Evolutionary conservation across 345 rosid species (phyloP).

Genomic region (Nephelium lappaceum): DNA sequence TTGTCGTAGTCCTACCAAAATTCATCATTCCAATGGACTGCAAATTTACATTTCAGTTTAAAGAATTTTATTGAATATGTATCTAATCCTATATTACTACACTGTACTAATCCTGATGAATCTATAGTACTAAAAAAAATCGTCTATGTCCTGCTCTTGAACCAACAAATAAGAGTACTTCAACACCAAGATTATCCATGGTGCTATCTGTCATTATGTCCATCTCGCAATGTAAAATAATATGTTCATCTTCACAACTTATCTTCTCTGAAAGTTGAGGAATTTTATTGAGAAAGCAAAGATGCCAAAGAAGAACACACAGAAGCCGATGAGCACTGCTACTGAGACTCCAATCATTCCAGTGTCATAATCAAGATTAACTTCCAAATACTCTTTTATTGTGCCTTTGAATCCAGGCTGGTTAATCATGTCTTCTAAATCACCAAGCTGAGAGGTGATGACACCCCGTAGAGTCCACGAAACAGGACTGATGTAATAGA

Average conservation of each 20-base stretch:
- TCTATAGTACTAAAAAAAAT: no score
- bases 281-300: constrained; percentile 31
- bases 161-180: no score
- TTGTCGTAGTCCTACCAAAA: no score
- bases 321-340: constrained; percentile 39
- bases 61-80: no score
- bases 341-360: constrained; percentile 21
- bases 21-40: no score
- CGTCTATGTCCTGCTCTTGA: no score
- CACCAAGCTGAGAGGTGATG: constrained; percentile 75
- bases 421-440: constrained; percentile 30
- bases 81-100: no score
- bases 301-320: constrained; percentile 57
- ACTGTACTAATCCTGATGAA: no score
- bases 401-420: constrained; percentile 41
- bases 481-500: constrained; percentile 79
- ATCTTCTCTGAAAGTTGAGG: constrained; percentile 69
- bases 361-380: constrained; percentile 48
- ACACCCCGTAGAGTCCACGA: constrained; percentile 85
- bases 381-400: constrained; percentile 49
- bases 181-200: no score
- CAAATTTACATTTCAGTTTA: no score
- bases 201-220: no score
- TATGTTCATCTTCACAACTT: background rate
- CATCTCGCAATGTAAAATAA: no score